A percentile compares a stretch with the other conserved stretches of the same genome.
phyloP scores from a whole-genome alignment of 2,329 filamentous ascomycete species.

The Penicillium sp. region DNA sequence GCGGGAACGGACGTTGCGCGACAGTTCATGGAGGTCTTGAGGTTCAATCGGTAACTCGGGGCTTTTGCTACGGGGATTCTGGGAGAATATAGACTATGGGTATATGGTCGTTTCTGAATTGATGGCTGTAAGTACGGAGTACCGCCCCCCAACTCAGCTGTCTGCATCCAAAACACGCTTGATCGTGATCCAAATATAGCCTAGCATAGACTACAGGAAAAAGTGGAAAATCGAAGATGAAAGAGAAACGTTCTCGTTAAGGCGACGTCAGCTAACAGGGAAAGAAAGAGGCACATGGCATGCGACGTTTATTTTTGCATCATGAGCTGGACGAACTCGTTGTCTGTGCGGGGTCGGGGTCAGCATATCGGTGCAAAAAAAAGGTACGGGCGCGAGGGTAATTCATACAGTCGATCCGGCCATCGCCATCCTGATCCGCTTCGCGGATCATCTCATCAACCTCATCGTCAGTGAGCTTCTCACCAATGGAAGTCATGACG shows the following conservation, averaged over 20 bases:
- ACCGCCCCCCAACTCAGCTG: constrained; percentile 6
- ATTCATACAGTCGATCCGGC: constrained; percentile 79
- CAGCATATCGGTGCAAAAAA: constrained; percentile 19
- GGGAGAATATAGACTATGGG: background rate
- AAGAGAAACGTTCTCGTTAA: constrained; percentile 25
- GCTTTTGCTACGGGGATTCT: background rate
- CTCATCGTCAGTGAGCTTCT: constrained; percentile 88
- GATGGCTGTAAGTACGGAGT: constrained; percentile 7
- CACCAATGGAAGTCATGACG: constrained; percentile 89
- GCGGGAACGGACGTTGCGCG: constrained; percentile 45
- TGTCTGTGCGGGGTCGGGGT: constrained; percentile 59
- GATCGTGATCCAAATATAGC: constrained; percentile 27
- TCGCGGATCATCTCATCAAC: constrained; percentile 93
- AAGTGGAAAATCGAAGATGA: constrained; percentile 26
- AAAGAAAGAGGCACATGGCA: constrained; percentile 26
- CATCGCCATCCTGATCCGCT: constrained; percentile 86
- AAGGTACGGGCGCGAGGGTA: background rate
- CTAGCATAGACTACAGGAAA: constrained; percentile 31
- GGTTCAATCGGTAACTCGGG: constrained; percentile 40
- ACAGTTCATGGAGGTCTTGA: constrained; percentile 49
- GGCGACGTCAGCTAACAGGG: constrained; percentile 32
- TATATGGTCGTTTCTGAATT: constrained; percentile 1
- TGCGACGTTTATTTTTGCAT: constrained; percentile 77
- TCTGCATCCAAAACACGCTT: constrained; percentile 27
- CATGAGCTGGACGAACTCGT: constrained; percentile 93